Base-by-base conservation (phyloP, 169 alveolate genomes). In the Miamiensis avidus region DNA sequence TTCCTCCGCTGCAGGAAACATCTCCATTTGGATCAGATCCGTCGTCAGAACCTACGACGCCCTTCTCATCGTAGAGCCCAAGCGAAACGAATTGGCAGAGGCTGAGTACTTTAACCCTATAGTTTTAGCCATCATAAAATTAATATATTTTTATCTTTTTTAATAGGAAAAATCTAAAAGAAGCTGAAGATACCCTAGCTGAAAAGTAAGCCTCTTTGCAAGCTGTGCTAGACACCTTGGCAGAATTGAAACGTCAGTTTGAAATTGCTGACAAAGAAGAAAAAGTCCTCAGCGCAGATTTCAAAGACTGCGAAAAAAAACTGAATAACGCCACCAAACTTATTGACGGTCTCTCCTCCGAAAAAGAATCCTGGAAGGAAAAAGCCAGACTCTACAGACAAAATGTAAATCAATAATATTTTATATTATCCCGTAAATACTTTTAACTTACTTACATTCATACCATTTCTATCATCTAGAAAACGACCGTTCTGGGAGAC, bases 231-330 rank as follows among this genome's bases (percentile, higher is more conserved):
- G 96, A 92, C n/a, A 90, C 94, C 76, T 90, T 97, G 84, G 93
- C 94, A 31, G 94, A 93, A 64, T 96, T 97, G 31, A 92, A 93
- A 84, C 93, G 91, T 26, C 97, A 95, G 74, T 94, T 95, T 31
- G 95, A 93, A 65, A 93, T 93, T 82, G 98, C 98, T 90, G 91
- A 95, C 65, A 91, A 90, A 65, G 95, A 96, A 89, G 97, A 95
- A 82, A 97, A 96, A 84, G 94, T 93, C 74, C 95, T 97, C 32
- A 95, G 92, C 90, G 89, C 90, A 90, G 85, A 95, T 81, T 86
- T 81, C 29, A 81, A 86, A 29, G 81, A 86, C 32, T 86, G 90
- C 26, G 81, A 86, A 76, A 82, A 72, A 29, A 65, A 82, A 78
- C 89, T 91, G 69, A 87, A 87, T 65, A 91, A 95, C 89, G 97